These are phyloP conservation scores for Brettanomyces nanus DNA, from an alignment of 805 yeast genomes.

Conservation along the genomic window DNA sequence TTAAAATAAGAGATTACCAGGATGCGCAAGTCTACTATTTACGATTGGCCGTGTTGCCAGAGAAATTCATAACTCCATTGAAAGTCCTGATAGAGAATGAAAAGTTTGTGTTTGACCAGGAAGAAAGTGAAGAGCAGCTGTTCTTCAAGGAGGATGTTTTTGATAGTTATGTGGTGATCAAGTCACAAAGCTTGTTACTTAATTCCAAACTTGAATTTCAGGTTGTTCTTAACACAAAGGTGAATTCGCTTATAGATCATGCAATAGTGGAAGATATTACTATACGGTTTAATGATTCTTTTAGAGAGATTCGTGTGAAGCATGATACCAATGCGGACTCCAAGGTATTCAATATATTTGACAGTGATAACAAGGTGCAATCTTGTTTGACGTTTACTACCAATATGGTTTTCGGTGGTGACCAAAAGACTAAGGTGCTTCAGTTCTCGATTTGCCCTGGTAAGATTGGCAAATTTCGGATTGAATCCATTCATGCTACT, in stretches of 20 bases:
- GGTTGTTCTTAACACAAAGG: conserved; percentile 21
- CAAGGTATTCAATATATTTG: conserved; percentile 4
- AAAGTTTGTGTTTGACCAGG: not conserved
- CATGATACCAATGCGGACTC: conserved; percentile 5
- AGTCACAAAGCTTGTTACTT: conserved; percentile 10
- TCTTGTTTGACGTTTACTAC: conserved; percentile 8
- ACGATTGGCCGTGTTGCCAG: conserved; percentile 24
- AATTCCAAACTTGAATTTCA: conserved; percentile 24
- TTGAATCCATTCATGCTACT: conserved; percentile 13
- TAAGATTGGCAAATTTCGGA: conserved; percentile 18
- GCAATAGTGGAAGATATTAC: conserved; percentile 13
- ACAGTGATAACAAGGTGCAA: conserved; percentile 1
- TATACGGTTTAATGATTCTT: conserved; percentile 15
- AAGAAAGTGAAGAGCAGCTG: conserved; percentile 5
- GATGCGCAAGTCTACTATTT: conserved; percentile 27
- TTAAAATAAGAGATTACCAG: conserved; percentile 22
- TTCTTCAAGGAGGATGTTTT: conserved; percentile 14
- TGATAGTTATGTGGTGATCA: conserved; percentile 13
- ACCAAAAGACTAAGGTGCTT: conserved; percentile 9
- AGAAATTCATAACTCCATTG: conserved; percentile 5
- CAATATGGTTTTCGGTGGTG: conserved; percentile 12
- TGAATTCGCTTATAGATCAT: conserved; percentile 15
- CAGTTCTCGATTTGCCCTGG: conserved; percentile 15
- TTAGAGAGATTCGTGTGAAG: conserved; percentile 7
- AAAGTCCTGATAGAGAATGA: conserved; percentile 3